Conservation (phyloP, 2,329 filamentous ascomycete species). For the Aspergillus hortae region DNA sequence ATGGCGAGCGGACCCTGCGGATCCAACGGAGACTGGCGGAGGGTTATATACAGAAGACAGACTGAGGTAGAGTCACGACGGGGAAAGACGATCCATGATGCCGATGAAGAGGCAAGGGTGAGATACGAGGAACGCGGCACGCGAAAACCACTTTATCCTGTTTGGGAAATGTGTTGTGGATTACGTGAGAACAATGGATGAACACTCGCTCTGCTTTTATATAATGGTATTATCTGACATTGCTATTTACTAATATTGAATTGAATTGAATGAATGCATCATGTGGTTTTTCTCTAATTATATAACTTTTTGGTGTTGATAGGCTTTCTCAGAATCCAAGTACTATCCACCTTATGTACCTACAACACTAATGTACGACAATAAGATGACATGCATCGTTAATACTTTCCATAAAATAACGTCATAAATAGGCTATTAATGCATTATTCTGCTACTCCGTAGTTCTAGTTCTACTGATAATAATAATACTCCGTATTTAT, state of each 20-base stretch:
- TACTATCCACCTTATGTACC: too few species aligned
- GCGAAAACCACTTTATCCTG: conserved; percentile 37
- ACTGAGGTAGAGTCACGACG: not conserved
- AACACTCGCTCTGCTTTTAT: not conserved
- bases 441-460: too few species aligned
- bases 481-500: too few species aligned
- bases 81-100: conserved; percentile 6
- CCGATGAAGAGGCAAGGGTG: conserved; percentile 5
- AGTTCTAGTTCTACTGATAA: too few species aligned
- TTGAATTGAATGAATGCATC: not conserved
- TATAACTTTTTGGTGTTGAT: too few species aligned
- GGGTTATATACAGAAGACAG: not conserved
- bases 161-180: conserved; percentile 31
- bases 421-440: too few species aligned
- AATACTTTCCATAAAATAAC: too few species aligned
- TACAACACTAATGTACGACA: too few species aligned
- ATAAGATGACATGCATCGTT: too few species aligned
- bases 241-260: not conserved
- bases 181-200: not conserved
- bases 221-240: not conserved
- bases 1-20: conserved; percentile 32
- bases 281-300: too few species aligned
- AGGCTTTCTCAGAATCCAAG: too few species aligned
- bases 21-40: not conserved
- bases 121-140: conserved; percentile 18